Percentiles rank a stretch among this genome's conserved stretches.
Evolutionary conservation across 805 yeast genomes (phyloP).

Genomic region (Deakozyma indianensis): DNA sequence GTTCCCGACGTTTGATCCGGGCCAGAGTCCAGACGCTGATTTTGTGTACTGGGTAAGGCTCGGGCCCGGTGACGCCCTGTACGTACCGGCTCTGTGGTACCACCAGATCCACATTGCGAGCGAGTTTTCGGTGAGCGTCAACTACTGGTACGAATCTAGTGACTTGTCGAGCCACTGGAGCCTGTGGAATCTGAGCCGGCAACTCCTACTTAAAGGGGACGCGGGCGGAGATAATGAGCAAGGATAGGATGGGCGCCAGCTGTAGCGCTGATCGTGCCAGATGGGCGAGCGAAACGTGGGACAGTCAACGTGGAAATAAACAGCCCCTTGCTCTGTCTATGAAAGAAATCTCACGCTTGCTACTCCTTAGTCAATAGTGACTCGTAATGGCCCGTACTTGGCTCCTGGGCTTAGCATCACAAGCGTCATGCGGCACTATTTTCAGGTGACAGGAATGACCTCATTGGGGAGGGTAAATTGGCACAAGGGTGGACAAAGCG

Average conservation of each 20-base stretch:
- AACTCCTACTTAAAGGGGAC: neutral
- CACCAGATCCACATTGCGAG: constrained; percentile 22
- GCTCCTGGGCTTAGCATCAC: too few relatives aligned
- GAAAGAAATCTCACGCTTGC: too few relatives aligned
- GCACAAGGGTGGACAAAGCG: too few relatives aligned
- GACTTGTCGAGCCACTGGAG: constrained; percentile 2
- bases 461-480: too few relatives aligned
- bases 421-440: too few relatives aligned
- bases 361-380: too few relatives aligned
- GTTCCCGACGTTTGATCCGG: constrained; percentile 23
- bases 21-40: neutral
- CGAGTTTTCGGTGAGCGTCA: constrained; percentile 16
- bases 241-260: neutral
- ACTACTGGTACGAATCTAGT: constrained; percentile 21
- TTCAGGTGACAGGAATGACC: too few relatives aligned
- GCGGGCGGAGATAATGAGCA: neutral
- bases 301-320: too few relatives aligned
- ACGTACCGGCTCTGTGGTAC: constrained; percentile 27
- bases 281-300: too few relatives aligned
- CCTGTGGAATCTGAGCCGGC: neutral
- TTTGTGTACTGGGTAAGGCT: constrained; percentile 17
- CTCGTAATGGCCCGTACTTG: too few relatives aligned
- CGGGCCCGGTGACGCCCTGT: constrained; percentile 23
- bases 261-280: neutral
- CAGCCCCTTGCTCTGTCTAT: too few relatives aligned